These are phyloP conservation scores for Boletellus sp. DNA, from an alignment of 1,284 basidiomycete genomes.

Conservation along the genomic window DNA sequence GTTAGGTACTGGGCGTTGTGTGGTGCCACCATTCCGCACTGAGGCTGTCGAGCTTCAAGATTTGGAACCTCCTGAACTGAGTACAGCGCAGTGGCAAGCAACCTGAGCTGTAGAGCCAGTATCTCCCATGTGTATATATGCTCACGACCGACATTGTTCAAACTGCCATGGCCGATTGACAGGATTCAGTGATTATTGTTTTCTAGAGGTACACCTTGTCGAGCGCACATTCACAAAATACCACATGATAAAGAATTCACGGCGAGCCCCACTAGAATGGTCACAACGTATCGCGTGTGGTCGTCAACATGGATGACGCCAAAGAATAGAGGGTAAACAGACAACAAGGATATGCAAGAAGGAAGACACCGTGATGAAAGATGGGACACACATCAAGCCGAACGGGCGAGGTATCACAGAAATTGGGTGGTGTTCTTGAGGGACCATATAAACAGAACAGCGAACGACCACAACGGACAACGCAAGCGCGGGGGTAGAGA, in stretches of 20 bases:
- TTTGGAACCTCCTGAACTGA: too few relatives aligned
- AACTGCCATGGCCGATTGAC: too few relatives aligned
- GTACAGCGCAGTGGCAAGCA: too few relatives aligned
- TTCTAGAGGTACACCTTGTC: constrained; percentile 31
- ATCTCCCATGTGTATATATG: too few relatives aligned
- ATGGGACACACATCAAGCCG: constrained; percentile 5
- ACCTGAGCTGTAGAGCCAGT: too few relatives aligned
- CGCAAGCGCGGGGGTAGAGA: constrained; percentile 14
- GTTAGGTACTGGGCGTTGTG: too few relatives aligned
- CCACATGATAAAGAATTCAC: constrained; percentile 15
- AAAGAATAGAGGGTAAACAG: neutral
- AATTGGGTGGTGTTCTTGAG: constrained; percentile 4
- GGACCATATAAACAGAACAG: constrained; percentile 11
- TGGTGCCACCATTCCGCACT: too few relatives aligned
- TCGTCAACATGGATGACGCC: neutral
- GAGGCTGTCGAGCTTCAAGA: too few relatives aligned
- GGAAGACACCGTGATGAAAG: constrained; percentile 5
- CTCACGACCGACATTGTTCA: too few relatives aligned
- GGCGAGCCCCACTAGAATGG: constrained; percentile 7
- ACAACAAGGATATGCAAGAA: constrained; percentile 26
- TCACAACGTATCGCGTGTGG: constrained; percentile 6
- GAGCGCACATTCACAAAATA: constrained; percentile 12
- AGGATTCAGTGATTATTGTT: constrained; percentile 19
- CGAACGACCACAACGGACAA: constrained; percentile 10
- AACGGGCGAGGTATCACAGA: constrained; percentile 19